Base-by-base conservation (phyloP, 129 eudicot species). In the Artemisia annua region DNA sequence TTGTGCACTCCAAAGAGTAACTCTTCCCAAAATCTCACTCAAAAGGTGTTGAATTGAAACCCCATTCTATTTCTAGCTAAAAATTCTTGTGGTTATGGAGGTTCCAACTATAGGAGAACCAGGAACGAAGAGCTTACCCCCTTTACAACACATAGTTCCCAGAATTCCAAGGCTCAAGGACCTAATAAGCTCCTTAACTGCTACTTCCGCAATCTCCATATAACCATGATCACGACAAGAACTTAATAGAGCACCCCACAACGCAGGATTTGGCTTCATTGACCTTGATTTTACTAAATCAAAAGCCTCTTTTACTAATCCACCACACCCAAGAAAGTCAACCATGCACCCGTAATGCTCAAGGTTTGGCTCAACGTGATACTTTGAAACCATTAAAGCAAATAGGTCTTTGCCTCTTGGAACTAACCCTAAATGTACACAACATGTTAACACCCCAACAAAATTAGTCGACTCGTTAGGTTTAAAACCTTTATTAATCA, bases 331-430 rank as follows among this genome's bases (percentile, higher is more conserved):
- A 67, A 92, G 86, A 66, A 92, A 87, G 79, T 92, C 97, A 64
- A 81, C 89, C 94, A 92, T 83, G 79, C 96, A 92, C 57, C 98
- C 98, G 62, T 89, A 92, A 75, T 92, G 98, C 91, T 87, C 98
- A 3, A 87, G 84, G 43, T 83, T 85, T 13, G 88, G 95, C 50
- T 81, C 58, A 11, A 92, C 15, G 58, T 78, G 49, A 76, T 84
- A 63, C 60, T 62, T 58, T 7, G 10, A 15, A 4, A 49, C 75
- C 94, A 89, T 92, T 14, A 79, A 83, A 71, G 75, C 56, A 71
- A 92, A 92, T 53, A 85, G 53, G 13, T 77, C 83, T 17, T 83
- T 71, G 20, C 96, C 98, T 72, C 75, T 92, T 73, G 89, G 75
- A 28, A 89, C 65, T 65, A 85, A 73, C 7, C 96, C 90, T 9